phyloP scores from a whole-genome alignment of 176 grass and related monocot species.

The Bonia amplexicaulis region DNA sequence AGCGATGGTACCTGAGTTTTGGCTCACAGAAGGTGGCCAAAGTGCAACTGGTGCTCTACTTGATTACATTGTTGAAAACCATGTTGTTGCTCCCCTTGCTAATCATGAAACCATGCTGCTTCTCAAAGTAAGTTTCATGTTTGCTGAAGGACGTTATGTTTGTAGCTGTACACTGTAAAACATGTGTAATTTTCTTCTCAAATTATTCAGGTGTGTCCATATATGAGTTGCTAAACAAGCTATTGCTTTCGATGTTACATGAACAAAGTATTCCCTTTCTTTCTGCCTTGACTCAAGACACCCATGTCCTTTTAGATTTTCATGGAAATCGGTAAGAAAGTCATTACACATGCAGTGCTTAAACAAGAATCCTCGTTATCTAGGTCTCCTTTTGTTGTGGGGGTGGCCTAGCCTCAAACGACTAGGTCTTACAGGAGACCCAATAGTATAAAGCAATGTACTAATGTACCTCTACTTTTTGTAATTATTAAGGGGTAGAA shows the following conservation, averaged over 20 bases:
- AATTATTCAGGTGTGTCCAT: conserved; percentile 65
- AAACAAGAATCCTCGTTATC: not conserved
- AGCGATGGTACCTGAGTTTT: conserved; percentile 91
- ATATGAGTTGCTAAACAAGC: conserved; percentile 85
- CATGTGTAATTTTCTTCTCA: conserved; percentile 14
- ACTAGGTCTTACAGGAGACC: no score
- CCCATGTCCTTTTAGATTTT: conserved; percentile 89
- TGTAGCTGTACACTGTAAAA: not conserved
- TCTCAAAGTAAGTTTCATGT: conserved; percentile 63
- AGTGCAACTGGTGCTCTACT: conserved; percentile 91
- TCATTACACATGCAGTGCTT: not conserved
- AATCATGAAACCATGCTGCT: conserved; percentile 77
- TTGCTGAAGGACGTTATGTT: not conserved
- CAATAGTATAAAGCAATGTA: no score
- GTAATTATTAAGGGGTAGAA: no score
- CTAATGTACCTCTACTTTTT: no score
- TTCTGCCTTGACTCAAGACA: conserved; percentile 80
- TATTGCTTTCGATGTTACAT: conserved; percentile 61
- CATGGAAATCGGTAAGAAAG: conserved; percentile 82
- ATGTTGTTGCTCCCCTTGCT: conserved; percentile 65
- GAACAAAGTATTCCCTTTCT: conserved; percentile 64
- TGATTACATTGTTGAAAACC: conserved; percentile 73
- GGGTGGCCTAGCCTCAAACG: no score
- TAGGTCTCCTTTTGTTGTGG: not conserved
- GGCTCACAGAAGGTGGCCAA: conserved; percentile 94